Conservation (phyloP, 768 basidiomycete genomes). For the Tephrocybe rancida region DNA sequence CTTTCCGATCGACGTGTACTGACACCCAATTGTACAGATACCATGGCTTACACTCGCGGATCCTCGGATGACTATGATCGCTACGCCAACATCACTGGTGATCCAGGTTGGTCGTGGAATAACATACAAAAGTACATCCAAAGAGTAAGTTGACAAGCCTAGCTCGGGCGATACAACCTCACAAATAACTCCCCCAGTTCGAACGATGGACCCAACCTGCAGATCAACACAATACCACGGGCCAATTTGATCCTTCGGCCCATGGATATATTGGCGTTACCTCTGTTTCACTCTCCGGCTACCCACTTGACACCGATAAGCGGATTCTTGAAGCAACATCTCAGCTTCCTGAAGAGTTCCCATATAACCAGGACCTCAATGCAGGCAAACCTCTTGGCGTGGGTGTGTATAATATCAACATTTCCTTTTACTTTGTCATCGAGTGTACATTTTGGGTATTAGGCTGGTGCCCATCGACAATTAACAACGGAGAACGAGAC, state of each 20-base stretch:
- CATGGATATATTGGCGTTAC: conserved; percentile 26
- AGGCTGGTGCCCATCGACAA: conserved; percentile 27
- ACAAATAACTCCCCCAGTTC: conserved; percentile 16
- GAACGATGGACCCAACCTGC: conserved; percentile 28
- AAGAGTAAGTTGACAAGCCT: conserved; percentile 13
- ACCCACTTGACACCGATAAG: conserved; percentile 26
- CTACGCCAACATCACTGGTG: conserved; percentile 23
- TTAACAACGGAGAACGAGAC: conserved; percentile 2
- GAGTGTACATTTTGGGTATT: too few species aligned
- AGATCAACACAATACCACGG: conserved; percentile 29
- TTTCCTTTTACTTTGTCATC: conserved; percentile 2
- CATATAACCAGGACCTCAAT: conserved; percentile 43
- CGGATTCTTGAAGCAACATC: conserved; percentile 32
- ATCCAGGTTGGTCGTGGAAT: conserved; percentile 31
- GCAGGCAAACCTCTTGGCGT: conserved; percentile 41
- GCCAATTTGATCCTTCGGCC: conserved; percentile 26
- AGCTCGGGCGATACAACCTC: too few species aligned
- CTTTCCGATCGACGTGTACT: not conserved
- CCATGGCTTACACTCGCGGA: conserved; percentile 24
- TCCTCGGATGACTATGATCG: conserved; percentile 27
- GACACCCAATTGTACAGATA: conserved; percentile 9
- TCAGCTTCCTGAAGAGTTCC: conserved; percentile 36
- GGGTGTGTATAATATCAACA: too few species aligned
- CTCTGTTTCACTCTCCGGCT: conserved; percentile 27
- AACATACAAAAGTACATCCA: conserved; percentile 17